Evolutionary conservation across 768 basidiomycete species (phyloP), one percentile per base, ranked within the genome.

Genomic region (Suillus lakei): DNA sequence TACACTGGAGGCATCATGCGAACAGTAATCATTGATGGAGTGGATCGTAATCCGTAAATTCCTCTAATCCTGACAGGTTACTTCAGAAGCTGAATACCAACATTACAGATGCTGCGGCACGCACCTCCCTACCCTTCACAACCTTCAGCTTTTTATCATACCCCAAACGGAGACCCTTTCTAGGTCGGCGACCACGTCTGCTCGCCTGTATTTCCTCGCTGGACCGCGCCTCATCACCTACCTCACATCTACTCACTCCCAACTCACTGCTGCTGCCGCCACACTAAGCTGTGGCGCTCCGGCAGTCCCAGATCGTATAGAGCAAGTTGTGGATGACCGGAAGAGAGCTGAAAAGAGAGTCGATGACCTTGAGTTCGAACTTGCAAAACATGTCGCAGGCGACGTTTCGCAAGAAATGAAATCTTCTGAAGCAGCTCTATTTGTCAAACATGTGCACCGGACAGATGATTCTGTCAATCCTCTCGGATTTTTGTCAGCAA

Each of bases 141-240:
- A 89, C 70, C 83, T 92, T 36, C 87, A 92, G 70, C 78, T 93
- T 60, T 89, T 92, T 80, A 76, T 93, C 51, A 74, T 91, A 50
- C 88, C 91, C 28, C 83, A 91, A 72, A 91, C 88, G 10, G 90
- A 91, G 64, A 77, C 87, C 1, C 79, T 91, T 32, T 81, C 90
- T 44, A 85, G 90, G 12, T 84, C 89, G 9, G 80, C 81, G 18
- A 83, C 86, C 2, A 84, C 86, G 0, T 88, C 89, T 64, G 87
- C 86, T 28, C 88, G 93, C 30, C 83, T 96, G 5, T 92, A 88
- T 78, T 96, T 98, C 80, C 83, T 91, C 59, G 80, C 88, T n/a
- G 95, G 95, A 5, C 89, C 91, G 18, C 88, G 95, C 28, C 83
- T 94, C 7, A 85, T 91, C 51, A 71, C 80, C 2, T 83, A 92